A percentile compares a stretch with the other conserved stretches of the same genome.
These are phyloP conservation scores for Verbena officinalis DNA, from an alignment of 257 asterid species.

Conservation along the genomic window DNA sequence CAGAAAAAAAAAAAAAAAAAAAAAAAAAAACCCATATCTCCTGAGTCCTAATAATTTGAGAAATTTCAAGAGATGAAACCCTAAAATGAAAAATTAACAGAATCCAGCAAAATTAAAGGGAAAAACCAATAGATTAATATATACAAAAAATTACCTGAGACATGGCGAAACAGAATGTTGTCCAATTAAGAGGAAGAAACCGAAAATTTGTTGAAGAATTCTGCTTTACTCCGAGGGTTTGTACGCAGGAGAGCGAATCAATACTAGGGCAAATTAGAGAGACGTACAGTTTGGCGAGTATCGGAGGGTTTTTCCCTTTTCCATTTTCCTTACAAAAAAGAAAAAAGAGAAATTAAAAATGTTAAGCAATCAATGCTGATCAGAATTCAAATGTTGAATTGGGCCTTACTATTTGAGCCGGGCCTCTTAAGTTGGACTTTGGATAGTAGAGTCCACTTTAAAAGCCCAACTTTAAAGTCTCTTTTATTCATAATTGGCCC, in stretches of 20 bases:
- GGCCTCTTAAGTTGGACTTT: not conserved
- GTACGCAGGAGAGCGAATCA: slow-evolving; percentile 1
- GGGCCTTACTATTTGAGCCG: not conserved
- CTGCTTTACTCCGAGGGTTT: not conserved
- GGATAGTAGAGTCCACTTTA: too few relatives aligned
- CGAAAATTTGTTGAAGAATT: not conserved
- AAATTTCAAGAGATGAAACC: not conserved
- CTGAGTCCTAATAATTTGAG: not conserved
- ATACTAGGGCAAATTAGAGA: not conserved
- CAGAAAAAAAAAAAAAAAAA: too few relatives aligned
- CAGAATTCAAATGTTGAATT: not conserved
- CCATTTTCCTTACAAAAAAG: not conserved
- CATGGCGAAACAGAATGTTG: slow-evolving; percentile 9
- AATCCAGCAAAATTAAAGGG: not conserved
- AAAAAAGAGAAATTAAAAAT: not conserved
- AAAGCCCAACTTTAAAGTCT: too few relatives aligned
- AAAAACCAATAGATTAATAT: not conserved
- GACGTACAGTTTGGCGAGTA: not conserved
- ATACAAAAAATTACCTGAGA: slow-evolving; percentile 27
- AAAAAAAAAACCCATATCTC: too few relatives aligned
- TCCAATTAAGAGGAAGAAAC: not conserved
- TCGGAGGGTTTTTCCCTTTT: not conserved
- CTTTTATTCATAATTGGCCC: too few relatives aligned
- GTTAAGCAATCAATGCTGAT: not conserved
- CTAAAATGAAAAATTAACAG: not conserved